A percentile compares a stretch with the other conserved stretches of the same genome.
These are phyloP conservation scores for Neonectria neomacrospora DNA, from an alignment of 2,329 filamentous ascomycete species.

Conservation along the genomic window DNA sequence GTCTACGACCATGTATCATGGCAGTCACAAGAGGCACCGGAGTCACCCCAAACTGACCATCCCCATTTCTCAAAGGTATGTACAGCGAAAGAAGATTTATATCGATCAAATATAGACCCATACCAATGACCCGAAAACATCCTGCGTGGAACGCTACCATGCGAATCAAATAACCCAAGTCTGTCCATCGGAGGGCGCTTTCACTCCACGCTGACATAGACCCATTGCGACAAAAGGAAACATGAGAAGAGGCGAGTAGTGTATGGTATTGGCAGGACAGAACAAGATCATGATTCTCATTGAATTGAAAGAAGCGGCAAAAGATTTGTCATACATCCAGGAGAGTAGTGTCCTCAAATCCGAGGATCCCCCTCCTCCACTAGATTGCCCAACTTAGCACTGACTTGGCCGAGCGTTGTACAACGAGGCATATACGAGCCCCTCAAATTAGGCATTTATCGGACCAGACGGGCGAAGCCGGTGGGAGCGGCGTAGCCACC, in stretches of 20 bases:
- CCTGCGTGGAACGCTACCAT: slow-evolving; percentile 16
- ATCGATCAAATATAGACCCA: slow-evolving; percentile 20
- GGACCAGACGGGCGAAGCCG: slow-evolving; percentile 50
- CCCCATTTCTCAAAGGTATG: slow-evolving; percentile 33
- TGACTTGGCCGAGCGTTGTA: slow-evolving; percentile 38
- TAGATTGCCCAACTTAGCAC: slow-evolving; percentile 33
- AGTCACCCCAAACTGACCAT: slow-evolving; percentile 32
- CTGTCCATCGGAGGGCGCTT: slow-evolving; percentile 35
- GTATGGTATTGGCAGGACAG: slow-evolving; percentile 34
- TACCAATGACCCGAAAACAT: slow-evolving; percentile 28
- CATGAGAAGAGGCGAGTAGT: slow-evolving; percentile 21
- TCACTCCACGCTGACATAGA: not conserved
- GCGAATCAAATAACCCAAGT: slow-evolving; percentile 25
- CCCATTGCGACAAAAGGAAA: slow-evolving; percentile 11
- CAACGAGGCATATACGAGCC: slow-evolving; percentile 36
- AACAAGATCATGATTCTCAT: slow-evolving; percentile 45
- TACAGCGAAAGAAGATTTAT: slow-evolving; percentile 35
- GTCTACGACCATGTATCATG: not conserved
- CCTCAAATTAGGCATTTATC: slow-evolving; percentile 41
- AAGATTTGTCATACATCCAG: slow-evolving; percentile 44
- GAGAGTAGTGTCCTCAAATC: slow-evolving; percentile 31
- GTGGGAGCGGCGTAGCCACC: slow-evolving; percentile 49
- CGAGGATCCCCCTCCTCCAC: slow-evolving; percentile 32
- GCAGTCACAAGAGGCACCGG: not conserved
- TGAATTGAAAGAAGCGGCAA: slow-evolving; percentile 39